phyloP scores from a whole-genome alignment of 1,139 yeast genomes.

The Blastobotrys proliferans region DNA sequence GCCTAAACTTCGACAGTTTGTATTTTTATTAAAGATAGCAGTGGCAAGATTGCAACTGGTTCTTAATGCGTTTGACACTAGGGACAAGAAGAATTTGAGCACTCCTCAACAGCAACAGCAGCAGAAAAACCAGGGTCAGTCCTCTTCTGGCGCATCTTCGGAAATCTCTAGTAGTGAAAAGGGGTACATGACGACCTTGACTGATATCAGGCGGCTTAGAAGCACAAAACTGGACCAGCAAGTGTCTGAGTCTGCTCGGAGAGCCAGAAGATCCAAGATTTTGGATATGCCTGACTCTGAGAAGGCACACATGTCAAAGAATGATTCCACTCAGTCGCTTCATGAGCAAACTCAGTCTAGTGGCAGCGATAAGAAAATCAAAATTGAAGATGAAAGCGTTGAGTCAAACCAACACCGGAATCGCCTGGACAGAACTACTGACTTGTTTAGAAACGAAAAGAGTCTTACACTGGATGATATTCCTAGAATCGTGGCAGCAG shows the following conservation, averaged over 20 bases:
- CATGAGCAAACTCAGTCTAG: background rate
- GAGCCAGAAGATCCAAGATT: slow-evolving; percentile 54
- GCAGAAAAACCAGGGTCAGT: slow-evolving; percentile 10
- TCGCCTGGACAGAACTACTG: slow-evolving; percentile 51
- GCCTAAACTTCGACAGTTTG: slow-evolving; percentile 66
- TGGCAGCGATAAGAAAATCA: slow-evolving; percentile 25
- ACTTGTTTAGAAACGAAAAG: slow-evolving; percentile 71
- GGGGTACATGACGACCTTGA: slow-evolving; percentile 63
- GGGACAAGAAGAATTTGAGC: slow-evolving; percentile 21
- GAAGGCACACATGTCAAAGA: slow-evolving; percentile 26
- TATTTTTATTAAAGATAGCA: slow-evolving; percentile 78
- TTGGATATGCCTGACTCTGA: slow-evolving; percentile 43
- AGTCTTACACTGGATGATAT: slow-evolving; percentile 91
- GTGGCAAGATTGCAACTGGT: slow-evolving; percentile 72
- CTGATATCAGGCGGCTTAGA: slow-evolving; percentile 73
- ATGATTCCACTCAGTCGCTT: slow-evolving; percentile 23
- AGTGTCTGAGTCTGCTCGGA: slow-evolving; percentile 53
- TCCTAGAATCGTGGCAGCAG: slow-evolving; percentile 95
- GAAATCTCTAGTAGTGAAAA: slow-evolving; percentile 34
- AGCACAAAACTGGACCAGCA: slow-evolving; percentile 69
- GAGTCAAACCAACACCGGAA: slow-evolving; percentile 23
- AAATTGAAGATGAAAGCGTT: slow-evolving; percentile 39
- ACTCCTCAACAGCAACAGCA: background rate
- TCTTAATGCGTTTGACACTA: slow-evolving; percentile 44
- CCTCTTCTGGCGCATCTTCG: slow-evolving; percentile 2